A percentile compares a stretch with the other conserved stretches of the same genome.
phyloP scores from a whole-genome alignment of 2,329 filamentous ascomycete species.

The Pseudogymnoascus sp. region DNA sequence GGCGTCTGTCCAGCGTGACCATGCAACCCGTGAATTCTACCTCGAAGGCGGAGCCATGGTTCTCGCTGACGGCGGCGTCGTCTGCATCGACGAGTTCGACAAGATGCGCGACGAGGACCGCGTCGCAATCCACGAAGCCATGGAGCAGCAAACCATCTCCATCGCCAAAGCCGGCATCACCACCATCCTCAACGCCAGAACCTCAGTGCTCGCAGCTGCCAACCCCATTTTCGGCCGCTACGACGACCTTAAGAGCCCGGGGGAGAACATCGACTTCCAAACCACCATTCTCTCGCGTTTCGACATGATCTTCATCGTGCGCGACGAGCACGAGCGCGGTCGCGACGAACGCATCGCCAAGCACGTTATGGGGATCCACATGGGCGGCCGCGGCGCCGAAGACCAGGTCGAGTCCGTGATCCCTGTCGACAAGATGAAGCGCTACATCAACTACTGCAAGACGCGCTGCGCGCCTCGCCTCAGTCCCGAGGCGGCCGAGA shows the following conservation, averaged over 20 bases:
- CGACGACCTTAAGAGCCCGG: constrained; percentile 94
- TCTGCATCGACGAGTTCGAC: constrained; percentile 98
- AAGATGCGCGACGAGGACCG: constrained; percentile 99
- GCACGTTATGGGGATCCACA: constrained; percentile 96
- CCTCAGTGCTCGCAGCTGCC: constrained; percentile 88
- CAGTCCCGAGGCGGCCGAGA: constrained; percentile 85
- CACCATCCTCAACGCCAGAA: constrained; percentile 92
- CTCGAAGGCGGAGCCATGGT: constrained; percentile 98
- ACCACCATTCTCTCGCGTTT: constrained; percentile 97
- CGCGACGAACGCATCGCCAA: constrained; percentile 91
- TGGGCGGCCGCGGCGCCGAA: constrained; percentile 78
- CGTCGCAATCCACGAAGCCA: constrained; percentile 97
- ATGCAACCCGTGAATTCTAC: constrained; percentile 90
- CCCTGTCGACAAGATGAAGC: constrained; percentile 91
- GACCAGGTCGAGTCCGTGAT: constrained; percentile 84
- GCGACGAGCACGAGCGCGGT: constrained; percentile 83
- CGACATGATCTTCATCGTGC: constrained; percentile 99
- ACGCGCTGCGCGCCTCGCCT: constrained; percentile 90
- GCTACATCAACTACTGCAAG: constrained; percentile 96
- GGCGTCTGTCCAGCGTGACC: constrained; percentile 90
- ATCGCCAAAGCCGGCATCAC: constrained; percentile 98
- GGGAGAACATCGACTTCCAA: constrained; percentile 99
- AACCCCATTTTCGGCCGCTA: constrained; percentile 98
- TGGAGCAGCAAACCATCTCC: constrained; percentile 99
- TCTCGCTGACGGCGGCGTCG: constrained; percentile 89